Evolutionary conservation across 768 basidiomycete species (phyloP).

Genomic region (Candolleomyces eurysporus): DNA sequence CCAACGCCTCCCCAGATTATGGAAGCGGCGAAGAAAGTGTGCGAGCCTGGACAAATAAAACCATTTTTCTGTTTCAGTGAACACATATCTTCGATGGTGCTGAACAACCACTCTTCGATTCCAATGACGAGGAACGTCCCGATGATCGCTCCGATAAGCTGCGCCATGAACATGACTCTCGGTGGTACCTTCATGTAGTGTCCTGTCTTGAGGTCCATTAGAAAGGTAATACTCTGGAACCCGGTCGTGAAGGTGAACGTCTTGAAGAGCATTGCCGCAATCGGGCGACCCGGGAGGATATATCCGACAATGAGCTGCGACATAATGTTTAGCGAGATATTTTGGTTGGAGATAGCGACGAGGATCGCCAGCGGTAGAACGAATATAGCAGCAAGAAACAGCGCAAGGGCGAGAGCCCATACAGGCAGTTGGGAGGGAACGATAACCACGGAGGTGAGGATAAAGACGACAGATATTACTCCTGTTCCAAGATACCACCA

Average conservation of each 20-base stretch:
- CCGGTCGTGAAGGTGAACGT: constrained; percentile 55
- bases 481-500: constrained; percentile 58
- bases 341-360: constrained; percentile 86
- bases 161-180: constrained; percentile 69
- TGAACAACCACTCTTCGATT: constrained; percentile 24
- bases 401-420: constrained; percentile 65
- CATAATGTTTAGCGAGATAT: constrained; percentile 63
- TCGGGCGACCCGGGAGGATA: constrained; percentile 70
- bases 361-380: constrained; percentile 74
- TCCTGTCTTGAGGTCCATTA: constrained; percentile 78
- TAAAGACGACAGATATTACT: no score
- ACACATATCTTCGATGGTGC: no score
- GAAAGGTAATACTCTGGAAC: constrained; percentile 63
- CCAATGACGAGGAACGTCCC: constrained; percentile 55
- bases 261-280: constrained; percentile 85
- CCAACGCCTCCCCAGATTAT: not conserved
- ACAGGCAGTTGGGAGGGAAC: constrained; percentile 29
- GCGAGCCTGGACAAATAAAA: no score
- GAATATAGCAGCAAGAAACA: constrained; percentile 36
- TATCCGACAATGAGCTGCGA: constrained; percentile 79
- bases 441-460: no score
- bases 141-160: constrained; percentile 58
- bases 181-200: constrained; percentile 92
- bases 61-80: no score
- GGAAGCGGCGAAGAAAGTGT: no score